Conservation (phyloP, 139 green algal genomes). For the Chlorella sp. region DNA sequence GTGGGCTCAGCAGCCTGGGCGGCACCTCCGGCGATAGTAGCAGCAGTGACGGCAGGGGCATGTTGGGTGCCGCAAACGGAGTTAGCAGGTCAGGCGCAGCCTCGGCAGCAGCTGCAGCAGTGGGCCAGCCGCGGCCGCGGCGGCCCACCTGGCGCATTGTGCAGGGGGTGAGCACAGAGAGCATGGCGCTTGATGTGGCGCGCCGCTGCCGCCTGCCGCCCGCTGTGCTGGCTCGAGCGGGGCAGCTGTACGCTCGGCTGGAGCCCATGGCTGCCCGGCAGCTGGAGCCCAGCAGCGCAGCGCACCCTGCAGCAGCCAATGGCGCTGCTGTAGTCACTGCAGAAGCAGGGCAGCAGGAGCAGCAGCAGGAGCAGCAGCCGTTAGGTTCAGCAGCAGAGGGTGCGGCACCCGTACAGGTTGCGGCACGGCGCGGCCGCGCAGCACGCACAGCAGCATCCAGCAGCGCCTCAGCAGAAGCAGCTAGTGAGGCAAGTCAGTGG, state of each 20-base stretch:
- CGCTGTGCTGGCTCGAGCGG: conserved; percentile 40
- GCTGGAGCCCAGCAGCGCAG: not conserved
- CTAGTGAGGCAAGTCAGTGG: not conserved
- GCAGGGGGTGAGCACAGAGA: conserved; percentile 57
- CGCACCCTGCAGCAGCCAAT: not conserved
- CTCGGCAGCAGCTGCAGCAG: not conserved
- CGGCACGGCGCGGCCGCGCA: not conserved
- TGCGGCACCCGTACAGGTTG: not conserved
- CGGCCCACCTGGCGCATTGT: conserved; percentile 68
- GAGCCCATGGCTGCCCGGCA: not conserved
- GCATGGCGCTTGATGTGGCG: conserved; percentile 71
- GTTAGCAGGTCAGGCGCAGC: no score
- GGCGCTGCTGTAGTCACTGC: not conserved
- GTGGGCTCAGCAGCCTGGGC: not conserved
- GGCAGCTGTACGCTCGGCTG: conserved; percentile 44
- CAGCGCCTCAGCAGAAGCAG: not conserved
- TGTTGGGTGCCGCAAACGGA: no score
- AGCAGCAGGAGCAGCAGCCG: not conserved
- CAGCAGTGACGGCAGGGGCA: not conserved
- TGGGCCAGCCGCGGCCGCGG: not conserved
- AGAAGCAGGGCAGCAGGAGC: not conserved
- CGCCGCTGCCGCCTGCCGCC: conserved; percentile 45
- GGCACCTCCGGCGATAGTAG: not conserved
- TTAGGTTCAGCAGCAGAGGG: not conserved
- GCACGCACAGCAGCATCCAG: not conserved